These are phyloP conservation scores for Trichophyton rubrum DNA, from an alignment of 2,329 filamentous ascomycete genomes.

Conservation along the genomic window DNA sequence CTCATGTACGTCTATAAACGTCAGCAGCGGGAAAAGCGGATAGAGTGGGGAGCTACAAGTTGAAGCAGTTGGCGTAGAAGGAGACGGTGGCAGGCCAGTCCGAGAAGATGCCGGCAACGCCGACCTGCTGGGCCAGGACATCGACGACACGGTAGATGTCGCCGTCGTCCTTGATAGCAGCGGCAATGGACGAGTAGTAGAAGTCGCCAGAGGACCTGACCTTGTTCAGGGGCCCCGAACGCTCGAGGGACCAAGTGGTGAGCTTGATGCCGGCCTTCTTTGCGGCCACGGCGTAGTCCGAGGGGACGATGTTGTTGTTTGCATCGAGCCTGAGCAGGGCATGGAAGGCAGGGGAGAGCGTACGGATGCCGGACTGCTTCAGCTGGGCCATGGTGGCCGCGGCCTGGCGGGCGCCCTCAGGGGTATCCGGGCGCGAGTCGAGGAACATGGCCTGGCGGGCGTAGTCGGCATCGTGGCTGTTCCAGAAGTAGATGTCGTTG, in stretches of 20 bases:
- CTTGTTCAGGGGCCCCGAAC: slow-evolving; percentile 47
- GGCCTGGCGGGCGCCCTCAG: slow-evolving; percentile 40
- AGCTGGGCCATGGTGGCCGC: slow-evolving; percentile 46
- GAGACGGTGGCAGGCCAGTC: slow-evolving; percentile 59
- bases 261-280: slow-evolving; percentile 51
- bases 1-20: neutral
- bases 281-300: slow-evolving; percentile 48
- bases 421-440: slow-evolving; percentile 48
- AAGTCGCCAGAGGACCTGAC: slow-evolving; percentile 41
- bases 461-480: slow-evolving; percentile 48
- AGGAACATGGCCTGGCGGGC: slow-evolving; percentile 52
- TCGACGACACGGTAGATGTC: slow-evolving; percentile 56
- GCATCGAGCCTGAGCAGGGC: slow-evolving; percentile 46
- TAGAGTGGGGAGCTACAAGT: slow-evolving; percentile 12
- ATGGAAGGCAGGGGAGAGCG: slow-evolving; percentile 51
- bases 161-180: slow-evolving; percentile 49
- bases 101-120: slow-evolving; percentile 50
- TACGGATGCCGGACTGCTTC: slow-evolving; percentile 45
- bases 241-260: slow-evolving; percentile 57
- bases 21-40: no score
- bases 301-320: slow-evolving; percentile 42
- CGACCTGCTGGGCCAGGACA: slow-evolving; percentile 49
- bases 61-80: slow-evolving; percentile 61
- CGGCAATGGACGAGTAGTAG: slow-evolving; percentile 41
- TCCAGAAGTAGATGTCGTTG: slow-evolving; percentile 54